Evolutionary conservation across 495 filamentous ascomycete species (phyloP).

Genomic region (Neurospora sp.): DNA sequence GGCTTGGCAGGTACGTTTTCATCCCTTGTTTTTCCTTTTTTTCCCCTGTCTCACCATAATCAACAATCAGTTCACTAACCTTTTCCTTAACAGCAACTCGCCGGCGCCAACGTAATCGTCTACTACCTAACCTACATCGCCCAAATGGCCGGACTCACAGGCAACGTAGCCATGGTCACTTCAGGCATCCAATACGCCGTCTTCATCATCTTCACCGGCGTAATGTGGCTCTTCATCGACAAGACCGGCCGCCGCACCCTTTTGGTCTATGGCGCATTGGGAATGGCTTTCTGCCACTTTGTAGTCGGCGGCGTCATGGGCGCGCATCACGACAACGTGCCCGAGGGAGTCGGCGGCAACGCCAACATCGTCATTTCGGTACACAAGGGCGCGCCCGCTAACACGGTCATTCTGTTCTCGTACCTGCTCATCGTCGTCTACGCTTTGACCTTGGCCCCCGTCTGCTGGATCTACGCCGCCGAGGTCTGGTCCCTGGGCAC

Average conservation of each 20-base stretch:
- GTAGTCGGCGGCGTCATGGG: slow-evolving; percentile 50
- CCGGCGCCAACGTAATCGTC: slow-evolving; percentile 58
- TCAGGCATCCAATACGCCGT: slow-evolving; percentile 67
- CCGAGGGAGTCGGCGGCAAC: slow-evolving; percentile 53
- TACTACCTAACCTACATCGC: slow-evolving; percentile 69
- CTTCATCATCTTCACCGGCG: slow-evolving; percentile 59
- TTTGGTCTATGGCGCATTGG: slow-evolving; percentile 57
- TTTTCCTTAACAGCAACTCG: slow-evolving; percentile 48
- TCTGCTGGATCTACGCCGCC: slow-evolving; percentile 66
- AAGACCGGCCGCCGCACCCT: slow-evolving; percentile 61
- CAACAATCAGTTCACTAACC: slow-evolving; percentile 21
- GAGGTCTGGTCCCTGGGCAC: slow-evolving; percentile 70
- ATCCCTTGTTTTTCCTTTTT: not conserved
- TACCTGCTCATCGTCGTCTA: slow-evolving; percentile 66
- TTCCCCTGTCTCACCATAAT: no score
- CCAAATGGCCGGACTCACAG: slow-evolving; percentile 52
- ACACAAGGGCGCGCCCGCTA: slow-evolving; percentile 42
- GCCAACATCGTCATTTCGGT: slow-evolving; percentile 56
- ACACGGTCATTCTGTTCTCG: slow-evolving; percentile 61
- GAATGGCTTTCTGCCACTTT: slow-evolving; percentile 62
- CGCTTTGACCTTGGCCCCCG: slow-evolving; percentile 58
- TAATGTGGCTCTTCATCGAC: slow-evolving; percentile 63
- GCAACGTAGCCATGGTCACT: slow-evolving; percentile 56
- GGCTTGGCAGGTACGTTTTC: slow-evolving; percentile 26
- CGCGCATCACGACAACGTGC: slow-evolving; percentile 32